These are phyloP conservation scores for Tilletia indica DNA, from an alignment of 1,284 basidiomycete genomes.

Conservation along the genomic window DNA sequence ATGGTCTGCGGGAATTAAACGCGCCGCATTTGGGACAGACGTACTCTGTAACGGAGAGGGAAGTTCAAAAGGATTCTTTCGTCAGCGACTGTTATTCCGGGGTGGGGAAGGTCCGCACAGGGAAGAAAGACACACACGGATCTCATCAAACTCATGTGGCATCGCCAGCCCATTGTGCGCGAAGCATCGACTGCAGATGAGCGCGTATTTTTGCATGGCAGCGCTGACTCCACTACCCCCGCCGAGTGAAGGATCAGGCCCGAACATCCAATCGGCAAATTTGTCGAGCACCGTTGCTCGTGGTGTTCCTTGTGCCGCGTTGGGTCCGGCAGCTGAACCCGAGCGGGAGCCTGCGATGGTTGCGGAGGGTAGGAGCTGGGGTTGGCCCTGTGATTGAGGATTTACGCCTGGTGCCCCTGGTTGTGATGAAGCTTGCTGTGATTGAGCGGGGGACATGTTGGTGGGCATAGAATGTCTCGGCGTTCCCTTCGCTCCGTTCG, in stretches of 20 bases:
- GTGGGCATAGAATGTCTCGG: slow-evolving; percentile 10
- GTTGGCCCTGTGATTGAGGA: background rate
- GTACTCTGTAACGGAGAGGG: slow-evolving; percentile 63
- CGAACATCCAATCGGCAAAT: slow-evolving; percentile 57
- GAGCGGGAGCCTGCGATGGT: background rate
- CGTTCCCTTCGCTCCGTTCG: too few species aligned
- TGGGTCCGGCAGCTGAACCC: background rate
- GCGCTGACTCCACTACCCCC: slow-evolving; percentile 49
- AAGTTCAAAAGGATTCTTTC: too few species aligned
- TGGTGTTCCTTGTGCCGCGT: background rate
- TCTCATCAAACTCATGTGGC: slow-evolving; percentile 81
- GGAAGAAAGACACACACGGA: slow-evolving; percentile 66
- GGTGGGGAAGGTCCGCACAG: too few species aligned
- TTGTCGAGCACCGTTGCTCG: slow-evolving; percentile 53
- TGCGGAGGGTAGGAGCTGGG: background rate
- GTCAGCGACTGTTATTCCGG: too few species aligned
- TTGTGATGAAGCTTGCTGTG: background rate
- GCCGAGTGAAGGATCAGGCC: slow-evolving; percentile 52
- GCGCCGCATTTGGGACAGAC: slow-evolving; percentile 72
- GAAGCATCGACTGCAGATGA: slow-evolving; percentile 91
- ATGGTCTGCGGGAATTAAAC: slow-evolving; percentile 64
- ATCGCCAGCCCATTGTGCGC: slow-evolving; percentile 90
- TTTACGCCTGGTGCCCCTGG: background rate
- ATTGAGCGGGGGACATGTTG: background rate
- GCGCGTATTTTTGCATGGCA: slow-evolving; percentile 69